Base-by-base conservation (phyloP, 164 flowering plant species). In the Malania oleifera region DNA sequence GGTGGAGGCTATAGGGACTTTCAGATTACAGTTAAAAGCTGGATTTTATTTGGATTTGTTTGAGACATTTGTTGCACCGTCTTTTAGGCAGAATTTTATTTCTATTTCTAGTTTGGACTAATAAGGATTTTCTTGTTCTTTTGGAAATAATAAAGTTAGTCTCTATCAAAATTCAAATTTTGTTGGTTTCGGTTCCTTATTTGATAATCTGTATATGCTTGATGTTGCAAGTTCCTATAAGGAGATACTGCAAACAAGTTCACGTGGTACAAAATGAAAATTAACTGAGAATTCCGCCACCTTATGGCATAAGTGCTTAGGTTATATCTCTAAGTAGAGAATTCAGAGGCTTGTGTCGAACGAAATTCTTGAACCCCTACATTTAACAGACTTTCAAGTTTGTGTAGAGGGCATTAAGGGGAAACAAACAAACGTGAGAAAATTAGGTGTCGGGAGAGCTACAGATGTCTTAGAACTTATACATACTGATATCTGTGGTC, bases 391-490 rank as follows among this genome's bases (percentile, higher is more conserved):
- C 5, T 44, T 44, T 44, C 48, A 44, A 44, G 23, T 44, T 3
- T 44, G 48, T 44, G 48, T 44, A 4, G 48, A 44, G 48, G 4
- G 48, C 22, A 44, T 44, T 20, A 44, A 44, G 48, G 48, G 48
- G 15, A 44, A 44, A 14, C 48, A 44, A 44, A 44, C 5, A 14
- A 44, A 44, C 48, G 12, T 44, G 5, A 44, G 48, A 14, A 44
- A 14, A 44, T 44, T 44, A 17, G 48, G 48, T 44, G 48, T 3
- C 15, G 12, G 12, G 5, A 44, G 12, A 44, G 5, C 48, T 44
- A 5, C 48, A 17, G 48, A 44, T 14, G 48, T 44, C 48, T 44
- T 44, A 44, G 8, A 44, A 44, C 48, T 44, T 4, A 44, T 44
- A 39, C 43, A 39, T 39, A 39, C 15, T 39, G 43, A 39, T 39